Evolutionary conservation across 1,284 basidiomycete genomes (phyloP).

Genomic region (Ganoderma sinense): DNA sequence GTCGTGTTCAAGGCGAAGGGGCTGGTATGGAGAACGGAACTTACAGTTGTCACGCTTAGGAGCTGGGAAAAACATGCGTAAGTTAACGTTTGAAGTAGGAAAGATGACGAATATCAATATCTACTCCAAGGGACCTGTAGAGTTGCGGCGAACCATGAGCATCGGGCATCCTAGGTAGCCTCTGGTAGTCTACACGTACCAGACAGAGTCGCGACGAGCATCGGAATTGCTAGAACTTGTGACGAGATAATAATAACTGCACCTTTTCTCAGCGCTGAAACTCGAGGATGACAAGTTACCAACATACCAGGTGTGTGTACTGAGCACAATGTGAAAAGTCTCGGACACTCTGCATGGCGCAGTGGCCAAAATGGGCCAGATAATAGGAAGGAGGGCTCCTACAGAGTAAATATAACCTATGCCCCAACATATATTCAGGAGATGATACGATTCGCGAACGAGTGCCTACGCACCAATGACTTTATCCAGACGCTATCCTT

Average conservation of each 20-base stretch:
- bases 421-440: no score
- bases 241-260: slow-evolving; percentile 12
- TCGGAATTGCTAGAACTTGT: background rate
- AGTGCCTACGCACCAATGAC: background rate
- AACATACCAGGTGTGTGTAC: slow-evolving; percentile 12
- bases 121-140: no score
- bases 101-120: no score
- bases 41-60: background rate
- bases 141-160: no score
- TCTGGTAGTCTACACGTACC: no score
- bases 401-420: background rate
- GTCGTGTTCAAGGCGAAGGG: no score
- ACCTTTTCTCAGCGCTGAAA: background rate
- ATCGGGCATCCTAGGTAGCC: no score
- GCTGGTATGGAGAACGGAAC: background rate
- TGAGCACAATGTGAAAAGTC: slow-evolving; percentile 13
- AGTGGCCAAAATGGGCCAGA: background rate
- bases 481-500: slow-evolving; percentile 1
- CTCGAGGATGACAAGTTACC: background rate
- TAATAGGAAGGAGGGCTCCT: no score
- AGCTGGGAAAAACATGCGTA: background rate
- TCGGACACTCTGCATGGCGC: slow-evolving; percentile 8
- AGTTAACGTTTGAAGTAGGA: background rate
- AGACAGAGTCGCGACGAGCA: no score
- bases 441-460: no score